A percentile compares a stretch with the other conserved stretches of the same genome.
phyloP scores from a whole-genome alignment of 2,329 filamentous ascomycete genomes.

The Venturia carpophila region DNA sequence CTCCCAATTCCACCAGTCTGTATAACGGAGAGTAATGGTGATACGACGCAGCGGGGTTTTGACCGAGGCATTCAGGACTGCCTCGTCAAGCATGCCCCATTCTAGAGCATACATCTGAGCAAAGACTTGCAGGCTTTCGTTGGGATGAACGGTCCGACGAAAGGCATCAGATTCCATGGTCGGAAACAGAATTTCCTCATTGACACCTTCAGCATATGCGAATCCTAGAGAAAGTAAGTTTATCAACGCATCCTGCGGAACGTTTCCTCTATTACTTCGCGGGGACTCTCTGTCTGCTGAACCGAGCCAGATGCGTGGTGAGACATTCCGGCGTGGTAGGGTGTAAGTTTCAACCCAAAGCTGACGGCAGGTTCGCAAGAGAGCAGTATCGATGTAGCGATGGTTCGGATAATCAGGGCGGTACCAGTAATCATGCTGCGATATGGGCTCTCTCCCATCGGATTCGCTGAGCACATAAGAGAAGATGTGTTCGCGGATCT shows the following conservation, averaged over 20 bases:
- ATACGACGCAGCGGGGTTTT: not conserved
- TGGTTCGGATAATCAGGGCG: slow-evolving; percentile 3
- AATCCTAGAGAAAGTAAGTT: not conserved
- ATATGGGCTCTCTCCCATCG: not conserved
- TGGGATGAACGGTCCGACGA: not conserved
- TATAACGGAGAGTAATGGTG: slow-evolving; percentile 12
- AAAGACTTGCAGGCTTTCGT: slow-evolving; percentile 7
- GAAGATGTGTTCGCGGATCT: slow-evolving; percentile 12
- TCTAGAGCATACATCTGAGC: slow-evolving; percentile 9
- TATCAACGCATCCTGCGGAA: not conserved
- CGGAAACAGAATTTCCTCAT: not conserved
- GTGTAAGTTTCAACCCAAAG: not conserved
- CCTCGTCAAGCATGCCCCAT: not conserved
- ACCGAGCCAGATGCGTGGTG: slow-evolving; percentile 6
- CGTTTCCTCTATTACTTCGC: not conserved
- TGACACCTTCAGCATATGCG: not conserved
- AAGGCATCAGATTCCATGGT: not conserved
- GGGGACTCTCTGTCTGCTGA: not conserved
- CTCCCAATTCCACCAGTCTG: slow-evolving; percentile 15
- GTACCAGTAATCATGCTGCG: slow-evolving; percentile 9
- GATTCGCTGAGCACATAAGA: slow-evolving; percentile 1
- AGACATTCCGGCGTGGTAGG: slow-evolving; percentile 10
- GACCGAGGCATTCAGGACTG: not conserved
- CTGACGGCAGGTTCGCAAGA: slow-evolving; percentile 11
- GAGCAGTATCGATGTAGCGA: slow-evolving; percentile 10